Evolutionary conservation across 441 rosid genomes (phyloP).

Genomic region (Jatropha multifida): DNA sequence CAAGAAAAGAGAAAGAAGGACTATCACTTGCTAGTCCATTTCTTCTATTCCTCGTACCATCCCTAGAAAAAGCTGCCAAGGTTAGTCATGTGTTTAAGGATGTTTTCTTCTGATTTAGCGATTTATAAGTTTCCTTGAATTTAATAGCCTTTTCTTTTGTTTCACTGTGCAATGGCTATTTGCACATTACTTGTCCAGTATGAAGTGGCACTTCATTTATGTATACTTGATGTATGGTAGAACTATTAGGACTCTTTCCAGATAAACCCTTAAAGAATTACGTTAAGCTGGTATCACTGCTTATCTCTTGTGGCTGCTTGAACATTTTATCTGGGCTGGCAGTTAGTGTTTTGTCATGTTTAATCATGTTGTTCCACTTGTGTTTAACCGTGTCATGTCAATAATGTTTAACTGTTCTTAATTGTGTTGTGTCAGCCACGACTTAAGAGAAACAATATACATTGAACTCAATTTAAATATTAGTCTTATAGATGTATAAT

Average conservation of each 20-base stretch:
- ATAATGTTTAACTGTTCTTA: no score
- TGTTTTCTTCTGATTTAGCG: neutral
- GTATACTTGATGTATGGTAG: neutral
- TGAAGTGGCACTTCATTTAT: neutral
- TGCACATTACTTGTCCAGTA: neutral
- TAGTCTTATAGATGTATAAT: neutral
- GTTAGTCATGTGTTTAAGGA: slow-evolving; percentile 32
- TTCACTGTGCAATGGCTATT: neutral
- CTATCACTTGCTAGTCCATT: slow-evolving; percentile 50
- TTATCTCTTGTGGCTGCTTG: neutral
- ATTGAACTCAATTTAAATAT: slow-evolving; percentile 4
- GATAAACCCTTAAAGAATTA: neutral
- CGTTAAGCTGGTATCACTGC: neutral
- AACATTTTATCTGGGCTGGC: neutral
- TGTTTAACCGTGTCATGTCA: no score
- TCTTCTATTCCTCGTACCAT: slow-evolving; percentile 74
- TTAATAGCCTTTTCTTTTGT: neutral
- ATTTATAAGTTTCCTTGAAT: neutral
- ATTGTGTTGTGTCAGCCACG: no score
- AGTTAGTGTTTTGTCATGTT: no score
- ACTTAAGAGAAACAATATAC: neutral
- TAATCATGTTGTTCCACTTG: no score
- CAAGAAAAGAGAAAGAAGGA: slow-evolving; percentile 69
- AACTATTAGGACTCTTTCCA: neutral
- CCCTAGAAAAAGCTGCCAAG: slow-evolving; percentile 78